These are phyloP conservation scores for Mesembryanthemum crystallinum DNA, from an alignment of 148 eudicot genomes.

Conservation along the genomic window DNA sequence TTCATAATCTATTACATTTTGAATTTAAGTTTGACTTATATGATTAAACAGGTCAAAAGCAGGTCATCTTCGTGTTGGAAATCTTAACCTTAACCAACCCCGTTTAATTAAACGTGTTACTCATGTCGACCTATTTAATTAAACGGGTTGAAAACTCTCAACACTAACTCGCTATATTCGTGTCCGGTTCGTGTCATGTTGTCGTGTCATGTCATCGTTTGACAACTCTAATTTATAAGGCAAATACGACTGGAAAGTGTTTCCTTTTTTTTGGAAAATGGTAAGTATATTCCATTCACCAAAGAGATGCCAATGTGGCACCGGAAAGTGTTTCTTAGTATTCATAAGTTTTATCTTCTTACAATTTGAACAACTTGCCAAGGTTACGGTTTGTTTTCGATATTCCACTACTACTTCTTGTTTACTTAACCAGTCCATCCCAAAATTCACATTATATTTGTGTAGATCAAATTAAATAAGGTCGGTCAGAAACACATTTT, in stretches of 20 bases:
- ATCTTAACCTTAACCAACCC: no score
- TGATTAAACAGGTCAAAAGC: no score
- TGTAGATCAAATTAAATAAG: neutral
- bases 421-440: neutral
- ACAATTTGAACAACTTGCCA: neutral
- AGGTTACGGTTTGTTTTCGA: neutral
- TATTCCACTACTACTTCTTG: neutral
- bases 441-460: neutral
- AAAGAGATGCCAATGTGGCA: neutral
- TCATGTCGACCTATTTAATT: no score
- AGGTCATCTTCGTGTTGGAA: no score
- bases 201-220: neutral
- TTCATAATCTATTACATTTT: no score
- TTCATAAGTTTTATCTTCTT: neutral
- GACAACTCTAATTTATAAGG: neutral
- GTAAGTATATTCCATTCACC: neutral
- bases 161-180: no score
- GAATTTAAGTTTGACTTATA: no score
- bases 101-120: no score
- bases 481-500: neutral
- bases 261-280: neutral
- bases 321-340: neutral
- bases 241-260: neutral
- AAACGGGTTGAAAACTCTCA: no score
- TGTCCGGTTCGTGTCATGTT: no score